Evolutionary conservation across 129 eudicot genomes (phyloP), one percentile per base, ranked within the genome.

Genomic region (Flaveria trinervia): DNA sequence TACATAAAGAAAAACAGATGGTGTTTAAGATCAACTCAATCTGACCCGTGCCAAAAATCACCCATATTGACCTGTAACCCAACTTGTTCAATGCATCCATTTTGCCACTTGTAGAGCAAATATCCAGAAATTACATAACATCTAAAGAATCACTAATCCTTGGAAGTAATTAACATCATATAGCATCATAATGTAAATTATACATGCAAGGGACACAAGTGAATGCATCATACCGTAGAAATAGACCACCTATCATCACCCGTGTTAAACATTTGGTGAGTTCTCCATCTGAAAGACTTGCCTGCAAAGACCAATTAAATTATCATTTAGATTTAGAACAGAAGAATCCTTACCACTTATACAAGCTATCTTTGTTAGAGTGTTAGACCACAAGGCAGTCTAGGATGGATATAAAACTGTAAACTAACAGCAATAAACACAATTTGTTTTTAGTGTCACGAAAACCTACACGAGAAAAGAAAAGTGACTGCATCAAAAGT

Each of bases 211-310:
- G 12, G 43, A 74, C 45, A 71, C 48, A 36, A 68, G 78, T 59
- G 66, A 71, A 41, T 0, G 76, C 36, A 41, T 60, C 82, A 73
- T 83, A 91, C 99, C 99, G 88, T 65, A 94, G 79, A 83, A 94
- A 84, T 20, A 91, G 79, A 76, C 99, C 97, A 64, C 93, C 96
- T 60, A 94, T 71, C 86, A 82, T 83, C 79, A 94, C 88, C 77
- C 85, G 85, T 46, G 87, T 94, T 86, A 94, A 82, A 80, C 82
- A 77, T 83, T 85, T 91, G 87, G 92, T 83, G 61, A 54, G 79
- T 83, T 86, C 96, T 80, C 99, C 99, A 85, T 91, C 97, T 68
- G 96, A 91, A 46, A 89, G 78, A 65, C 97, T 91, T 78, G 93
- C 87, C 99, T 94, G 96, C 64, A 81, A 30, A 71, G 52, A 52